A percentile compares a stretch with the other conserved stretches of the same genome.
Evolutionary conservation across 2,329 filamentous ascomycete species (phyloP).

Genomic region (Cercospora sp.): DNA sequence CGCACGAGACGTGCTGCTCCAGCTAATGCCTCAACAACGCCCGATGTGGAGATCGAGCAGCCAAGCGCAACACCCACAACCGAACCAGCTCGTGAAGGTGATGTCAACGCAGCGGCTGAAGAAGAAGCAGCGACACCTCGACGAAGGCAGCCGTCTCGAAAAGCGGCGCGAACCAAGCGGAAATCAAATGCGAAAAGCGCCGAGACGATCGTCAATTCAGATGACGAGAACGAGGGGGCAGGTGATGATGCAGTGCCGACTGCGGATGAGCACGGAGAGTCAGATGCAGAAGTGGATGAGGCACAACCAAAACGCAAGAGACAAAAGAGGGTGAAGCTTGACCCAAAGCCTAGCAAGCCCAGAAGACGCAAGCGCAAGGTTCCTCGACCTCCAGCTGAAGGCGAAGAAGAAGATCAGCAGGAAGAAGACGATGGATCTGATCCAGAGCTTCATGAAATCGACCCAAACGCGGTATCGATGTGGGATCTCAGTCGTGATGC

Average conservation of each 20-base stretch:
- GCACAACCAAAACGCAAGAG: constrained; percentile 14
- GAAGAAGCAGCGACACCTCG: constrained; percentile 12
- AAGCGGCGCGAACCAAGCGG: constrained; percentile 11
- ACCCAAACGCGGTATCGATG: constrained; percentile 68
- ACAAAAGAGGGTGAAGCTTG: constrained; percentile 18
- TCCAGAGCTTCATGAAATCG: constrained; percentile 52
- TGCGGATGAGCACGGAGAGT: constrained; percentile 1
- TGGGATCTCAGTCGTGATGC: constrained; percentile 67
- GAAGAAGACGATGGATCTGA: constrained; percentile 32
- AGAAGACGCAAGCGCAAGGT: constrained; percentile 6
- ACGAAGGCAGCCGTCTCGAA: constrained; percentile 13
- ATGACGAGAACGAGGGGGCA: constrained; percentile 23
- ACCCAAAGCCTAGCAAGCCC: constrained; percentile 19
- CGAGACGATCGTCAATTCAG: constrained; percentile 25
- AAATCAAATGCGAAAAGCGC: constrained; percentile 20
- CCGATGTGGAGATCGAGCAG: not conserved
- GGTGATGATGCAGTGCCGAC: not conserved
- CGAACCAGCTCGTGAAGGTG: constrained; percentile 10
- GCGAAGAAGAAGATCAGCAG: constrained; percentile 17
- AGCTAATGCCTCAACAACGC: not conserved
- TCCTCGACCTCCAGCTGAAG: constrained; percentile 6
- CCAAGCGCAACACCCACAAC: constrained; percentile 21
- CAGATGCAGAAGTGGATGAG: constrained; percentile 10
- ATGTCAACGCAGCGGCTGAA: not conserved
- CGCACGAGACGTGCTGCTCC: constrained; percentile 1